These are phyloP conservation scores for Tulasnella sp. DNA, from an alignment of 768 basidiomycete genomes.

Conservation along the genomic window DNA sequence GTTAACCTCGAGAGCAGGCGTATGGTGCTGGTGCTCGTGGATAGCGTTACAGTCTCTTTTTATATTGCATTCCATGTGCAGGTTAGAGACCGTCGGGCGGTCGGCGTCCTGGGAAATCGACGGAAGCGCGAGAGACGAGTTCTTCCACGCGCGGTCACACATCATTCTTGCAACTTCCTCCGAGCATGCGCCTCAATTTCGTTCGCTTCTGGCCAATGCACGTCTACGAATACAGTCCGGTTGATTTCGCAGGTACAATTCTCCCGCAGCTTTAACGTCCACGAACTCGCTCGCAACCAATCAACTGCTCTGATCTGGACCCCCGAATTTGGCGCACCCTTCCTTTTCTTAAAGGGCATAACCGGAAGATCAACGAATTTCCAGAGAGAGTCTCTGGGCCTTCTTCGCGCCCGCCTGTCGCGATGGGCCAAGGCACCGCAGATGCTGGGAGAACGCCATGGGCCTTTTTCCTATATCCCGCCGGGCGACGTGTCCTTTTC, in stretches of 20 bases:
- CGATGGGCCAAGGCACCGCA: constrained; percentile 2
- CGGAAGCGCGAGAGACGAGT: background rate
- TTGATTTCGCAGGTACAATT: background rate
- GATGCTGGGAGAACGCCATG: background rate
- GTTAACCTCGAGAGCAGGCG: background rate
- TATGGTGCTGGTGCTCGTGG: background rate
- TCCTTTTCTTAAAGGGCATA: background rate
- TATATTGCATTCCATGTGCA: background rate
- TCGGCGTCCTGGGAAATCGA: background rate
- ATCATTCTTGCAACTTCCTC: constrained; percentile 6
- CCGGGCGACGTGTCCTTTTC: constrained; percentile 1
- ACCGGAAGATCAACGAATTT: background rate
- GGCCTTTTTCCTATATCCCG: constrained; percentile 9
- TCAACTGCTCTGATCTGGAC: background rate
- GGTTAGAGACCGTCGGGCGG: background rate
- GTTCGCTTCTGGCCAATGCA: background rate
- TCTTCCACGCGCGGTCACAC: background rate
- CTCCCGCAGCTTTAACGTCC: background rate
- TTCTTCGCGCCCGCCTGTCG: background rate
- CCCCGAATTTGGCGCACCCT: background rate
- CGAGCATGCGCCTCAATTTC: constrained; percentile 17
- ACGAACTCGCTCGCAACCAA: background rate
- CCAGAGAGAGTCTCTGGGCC: background rate
- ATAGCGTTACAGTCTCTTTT: background rate
- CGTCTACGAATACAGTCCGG: background rate